phyloP scores from a whole-genome alignment of 75 land plant genomes.

The Adiantum capillusveneris region DNA sequence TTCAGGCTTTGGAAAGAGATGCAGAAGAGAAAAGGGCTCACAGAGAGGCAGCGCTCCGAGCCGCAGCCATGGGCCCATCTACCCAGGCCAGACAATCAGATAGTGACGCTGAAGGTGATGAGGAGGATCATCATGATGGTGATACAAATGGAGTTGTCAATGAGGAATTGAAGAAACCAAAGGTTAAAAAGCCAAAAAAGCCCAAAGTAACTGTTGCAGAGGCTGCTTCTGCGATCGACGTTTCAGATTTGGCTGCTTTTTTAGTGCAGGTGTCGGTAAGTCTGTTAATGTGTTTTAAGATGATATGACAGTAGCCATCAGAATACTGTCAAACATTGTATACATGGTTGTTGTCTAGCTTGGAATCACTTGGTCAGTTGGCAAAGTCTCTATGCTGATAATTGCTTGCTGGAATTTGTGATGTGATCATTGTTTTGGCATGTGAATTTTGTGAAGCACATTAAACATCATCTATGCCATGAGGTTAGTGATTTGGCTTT shows the following conservation, averaged over 20 bases:
- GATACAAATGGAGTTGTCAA: background rate
- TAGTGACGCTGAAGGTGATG: slow-evolving; percentile 28
- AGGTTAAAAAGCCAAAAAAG: slow-evolving; percentile 86
- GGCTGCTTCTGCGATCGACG: slow-evolving; percentile 74
- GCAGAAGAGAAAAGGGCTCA: slow-evolving; percentile 31
- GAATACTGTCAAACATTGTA: no score
- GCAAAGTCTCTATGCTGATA: no score
- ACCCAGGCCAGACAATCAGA: slow-evolving; percentile 31
- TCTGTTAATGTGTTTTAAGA: background rate
- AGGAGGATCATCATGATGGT: slow-evolving; percentile 2
- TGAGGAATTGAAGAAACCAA: slow-evolving; percentile 43
- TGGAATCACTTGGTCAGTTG: no score
- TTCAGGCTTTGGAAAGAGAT: slow-evolving; percentile 46
- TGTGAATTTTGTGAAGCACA: no score
- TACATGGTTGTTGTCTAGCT: no score
- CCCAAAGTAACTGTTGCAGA: slow-evolving; percentile 83
- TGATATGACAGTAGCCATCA: no score
- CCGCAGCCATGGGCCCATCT: slow-evolving; percentile 15
- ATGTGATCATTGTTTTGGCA: no score
- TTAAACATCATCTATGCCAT: no score
- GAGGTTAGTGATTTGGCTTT: no score
- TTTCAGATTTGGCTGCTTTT: slow-evolving; percentile 51
- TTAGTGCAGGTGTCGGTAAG: slow-evolving; percentile 57
- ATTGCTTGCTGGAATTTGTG: no score
- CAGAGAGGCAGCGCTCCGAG: slow-evolving; percentile 22